Base-by-base conservation (phyloP, 2,329 filamentous ascomycete species). In the Diatrype stigma region DNA sequence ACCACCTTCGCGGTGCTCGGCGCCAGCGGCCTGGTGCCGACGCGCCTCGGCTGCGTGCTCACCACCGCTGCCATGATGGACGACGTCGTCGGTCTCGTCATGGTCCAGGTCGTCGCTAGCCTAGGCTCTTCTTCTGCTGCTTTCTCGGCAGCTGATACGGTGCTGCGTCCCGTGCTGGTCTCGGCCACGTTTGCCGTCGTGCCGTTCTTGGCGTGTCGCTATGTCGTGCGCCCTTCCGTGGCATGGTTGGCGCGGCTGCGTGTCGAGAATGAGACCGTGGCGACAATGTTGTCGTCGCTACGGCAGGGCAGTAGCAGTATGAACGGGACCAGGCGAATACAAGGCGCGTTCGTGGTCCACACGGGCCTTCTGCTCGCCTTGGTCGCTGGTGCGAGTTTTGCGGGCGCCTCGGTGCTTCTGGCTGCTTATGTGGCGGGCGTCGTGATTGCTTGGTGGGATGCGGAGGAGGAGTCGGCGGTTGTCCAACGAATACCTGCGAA, bases 51-150 rank as follows among this genome's bases (percentile, higher is more conserved):
- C 71, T 51, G 82, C 69, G 80, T 94, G 0, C 74, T 91, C 0
- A 81, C 81, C 2, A 85, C 81, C 52, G 88, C 87, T 1, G 89
- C 89, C 0, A 89, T 94, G 81, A 81, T 94, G 70, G 89, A 94
- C 63, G 89, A 94, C 68, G 84, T 93, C 0, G 79, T 89, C 1
- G 88, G 87, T 0, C 70, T 93, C 10, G 81, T 92, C 7, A 87
- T 93, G 81, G 85, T 90, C 0, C 82, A 89, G 57, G 78, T 93
- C 44, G 85, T 94, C 21, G 80, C 85, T 0, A 85, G 84, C 45
- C 71, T 93, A 0, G 86, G 67, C 49, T 64, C 44, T 42, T 37
- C 34, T 6, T 17, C 34, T n/a, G 40, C 50, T 7, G 47, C n/a
- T 16, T 58, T 64, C 30, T 51, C 63, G 6, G 68, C 72, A 0